Evolutionary conservation across 805 yeast species (phyloP), one percentile per base, ranked within the genome.

Genomic region (Lipomyces yamanashiensis): DNA sequence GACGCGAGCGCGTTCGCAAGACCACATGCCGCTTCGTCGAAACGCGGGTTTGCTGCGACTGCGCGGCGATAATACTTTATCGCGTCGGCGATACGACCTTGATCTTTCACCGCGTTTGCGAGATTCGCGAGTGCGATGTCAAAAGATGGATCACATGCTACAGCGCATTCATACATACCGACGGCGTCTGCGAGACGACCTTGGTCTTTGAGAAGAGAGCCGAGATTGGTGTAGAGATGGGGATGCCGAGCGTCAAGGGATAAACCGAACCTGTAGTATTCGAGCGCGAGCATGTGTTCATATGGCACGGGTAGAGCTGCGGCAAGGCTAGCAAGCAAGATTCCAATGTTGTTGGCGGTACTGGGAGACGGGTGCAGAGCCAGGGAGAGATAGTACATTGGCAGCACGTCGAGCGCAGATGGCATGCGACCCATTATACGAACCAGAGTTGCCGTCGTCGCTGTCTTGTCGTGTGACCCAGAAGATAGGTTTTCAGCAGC

Each of bases 261-360:
- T 3, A 74, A 70, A 1, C 77, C 77, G 50, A 64, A 72, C 33
- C 61, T 60, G 58, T 74, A 74, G 51, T 74, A 74, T 37, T 70
- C 68, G 8, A 73, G 41, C 3, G 77, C 76, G 36, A 74, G 66
- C 33, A 45, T 34, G 40, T 65, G 68, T 54, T 65, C 68, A 12
- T 41, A 17, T 8, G 67, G 65, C n/a, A 55, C 41, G 9, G 68
- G 63, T 10, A 55, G 36, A 15, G 68, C 63, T 4, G 66, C 57
- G 2, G 68, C 63, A 17, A 65, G 58, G 12, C 74, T 64, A 9
- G 73, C 74, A 28, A 74, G 67, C 19, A 74, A 53, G 19, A 74
- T 74, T 5, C 77, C 77, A 49, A 74, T 71, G 54, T 74, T 74
- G 64, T 74, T 74, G 19, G 75, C 73, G 1, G 77, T 73, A 45